Base-by-base conservation (phyloP, 148 eudicot species). In the Polygonum maritimum region DNA sequence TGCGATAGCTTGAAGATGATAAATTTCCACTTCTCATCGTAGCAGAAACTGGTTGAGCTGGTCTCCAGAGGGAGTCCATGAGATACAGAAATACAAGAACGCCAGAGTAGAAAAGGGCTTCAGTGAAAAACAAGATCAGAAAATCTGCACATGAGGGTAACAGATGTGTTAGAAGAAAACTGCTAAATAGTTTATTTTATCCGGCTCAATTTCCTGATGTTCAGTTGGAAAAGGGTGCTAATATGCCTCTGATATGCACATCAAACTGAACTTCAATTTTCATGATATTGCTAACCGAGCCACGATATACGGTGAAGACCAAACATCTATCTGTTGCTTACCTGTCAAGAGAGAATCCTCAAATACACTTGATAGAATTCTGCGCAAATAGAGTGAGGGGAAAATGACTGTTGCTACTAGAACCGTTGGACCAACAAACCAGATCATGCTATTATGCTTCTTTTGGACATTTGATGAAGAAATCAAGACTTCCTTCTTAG, bases 331-430 rank as follows among this genome's bases (percentile, higher is more conserved):
- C 11, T 4, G 71, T 12, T 67, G 21, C 84, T 74, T 77, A 95
- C 99, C 99, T 78, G 99, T 95, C 81, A 95, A 81, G 54, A 95
- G 86, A 82, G 97, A 92, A 77, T 95, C 98, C 81, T 95, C 98
- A 83, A 95, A 95, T 78, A 95, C 87, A 52, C 89, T 86, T 62
- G 96, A 95, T 55, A 95, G 79, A 76, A 95, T 88, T 79, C 82
- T 89, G 82, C 98, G 94, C 86, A 95, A 81, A 82, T 90, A 95
- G 49, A 95, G 96, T 10, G 98, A 95, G 33, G 98, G 98, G 38
- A 95, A 89, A 76, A 95, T 81, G 78, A 90, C 90, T 11, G 96
- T 92, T 60, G 92, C 96, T 18, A 95, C 96, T 71, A 92, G 96
- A 70, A 92, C 85, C 71, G 91, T 85, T 77, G 98, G 98, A 49